A percentile compares a stretch with the other conserved stretches of the same genome.
These are phyloP conservation scores for Trichoderma sp. DNA, from an alignment of 2,329 filamentous ascomycete species.

Conservation along the genomic window DNA sequence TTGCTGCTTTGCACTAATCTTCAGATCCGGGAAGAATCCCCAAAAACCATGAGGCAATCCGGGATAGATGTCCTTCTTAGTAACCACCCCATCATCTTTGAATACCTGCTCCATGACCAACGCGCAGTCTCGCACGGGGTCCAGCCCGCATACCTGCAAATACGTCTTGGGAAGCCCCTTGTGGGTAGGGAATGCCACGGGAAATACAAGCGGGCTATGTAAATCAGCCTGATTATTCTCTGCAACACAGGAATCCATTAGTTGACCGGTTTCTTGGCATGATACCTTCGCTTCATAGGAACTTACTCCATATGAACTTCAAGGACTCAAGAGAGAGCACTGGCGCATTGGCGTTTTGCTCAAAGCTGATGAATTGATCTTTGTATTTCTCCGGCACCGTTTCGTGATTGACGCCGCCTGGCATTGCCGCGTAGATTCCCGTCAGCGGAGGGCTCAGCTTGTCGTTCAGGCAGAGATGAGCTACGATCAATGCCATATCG, in stretches of 20 bases:
- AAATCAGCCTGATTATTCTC: slow-evolving; percentile 29
- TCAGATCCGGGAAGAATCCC: slow-evolving; percentile 27
- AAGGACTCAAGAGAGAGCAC: slow-evolving; percentile 26
- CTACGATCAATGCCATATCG: slow-evolving; percentile 30
- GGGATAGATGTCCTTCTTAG: slow-evolving; percentile 31
- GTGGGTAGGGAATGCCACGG: slow-evolving; percentile 27
- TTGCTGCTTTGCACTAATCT: slow-evolving; percentile 26
- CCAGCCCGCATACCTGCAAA: slow-evolving; percentile 33
- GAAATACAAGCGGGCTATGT: slow-evolving; percentile 28
- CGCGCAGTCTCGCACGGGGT: slow-evolving; percentile 31
- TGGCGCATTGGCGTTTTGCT: slow-evolving; percentile 29
- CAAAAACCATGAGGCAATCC: slow-evolving; percentile 34
- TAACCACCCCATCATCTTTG: slow-evolving; percentile 29
- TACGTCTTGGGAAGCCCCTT: slow-evolving; percentile 33
- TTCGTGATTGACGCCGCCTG: slow-evolving; percentile 25
- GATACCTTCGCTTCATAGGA: too few species aligned
- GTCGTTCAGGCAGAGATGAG: slow-evolving; percentile 26
- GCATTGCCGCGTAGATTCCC: slow-evolving; percentile 29
- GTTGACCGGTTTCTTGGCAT: not conserved
- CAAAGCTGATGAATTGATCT: slow-evolving; percentile 30
- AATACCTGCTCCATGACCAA: slow-evolving; percentile 33
- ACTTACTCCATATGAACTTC: slow-evolving; percentile 28
- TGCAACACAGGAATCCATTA: not conserved
- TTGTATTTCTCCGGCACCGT: slow-evolving; percentile 31
- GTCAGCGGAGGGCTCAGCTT: slow-evolving; percentile 28